Conservation (phyloP, 371 early-diverging fungal species). For the Lichtheimia hyalospora region DNA sequence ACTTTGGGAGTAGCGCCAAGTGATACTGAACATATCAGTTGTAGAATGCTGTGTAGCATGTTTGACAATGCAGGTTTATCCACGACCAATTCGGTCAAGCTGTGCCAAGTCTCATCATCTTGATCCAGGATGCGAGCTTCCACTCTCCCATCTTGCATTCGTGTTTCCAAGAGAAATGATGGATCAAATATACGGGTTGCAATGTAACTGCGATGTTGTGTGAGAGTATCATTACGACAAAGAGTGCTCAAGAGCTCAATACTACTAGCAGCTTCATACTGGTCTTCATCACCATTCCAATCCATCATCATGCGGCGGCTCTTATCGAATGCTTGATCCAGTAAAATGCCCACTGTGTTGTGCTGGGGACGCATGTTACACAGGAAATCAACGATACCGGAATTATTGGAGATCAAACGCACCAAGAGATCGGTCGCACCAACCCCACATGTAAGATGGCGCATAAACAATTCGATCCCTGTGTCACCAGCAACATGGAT, state of each 20-base stretch:
- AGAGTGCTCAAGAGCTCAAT: conserved; percentile 22
- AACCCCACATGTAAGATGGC: conserved; percentile 25
- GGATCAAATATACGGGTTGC: conserved; percentile 7
- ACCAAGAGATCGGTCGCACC: conserved; percentile 34
- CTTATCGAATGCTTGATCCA: conserved; percentile 10
- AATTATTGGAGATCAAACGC: conserved; percentile 18
- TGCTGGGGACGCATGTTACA: conserved; percentile 9
- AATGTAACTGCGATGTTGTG: conserved; percentile 18
- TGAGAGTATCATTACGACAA: conserved; percentile 14
- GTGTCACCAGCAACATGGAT: conserved; percentile 19
- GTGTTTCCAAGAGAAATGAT: conserved; percentile 16
- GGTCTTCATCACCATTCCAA: not conserved
- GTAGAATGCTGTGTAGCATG: conserved; percentile 20
- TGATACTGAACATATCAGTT: conserved; percentile 25
- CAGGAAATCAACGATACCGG: conserved; percentile 12
- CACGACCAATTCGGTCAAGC: conserved; percentile 14
- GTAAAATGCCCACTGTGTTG: conserved; percentile 9
- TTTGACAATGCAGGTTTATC: conserved; percentile 6
- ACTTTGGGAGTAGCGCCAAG: conserved; percentile 15
- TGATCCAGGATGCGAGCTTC: conserved; percentile 8
- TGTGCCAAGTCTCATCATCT: conserved; percentile 20
- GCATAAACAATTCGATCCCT: conserved; percentile 26
- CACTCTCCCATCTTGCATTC: conserved; percentile 9
- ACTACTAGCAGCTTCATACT: conserved; percentile 13
- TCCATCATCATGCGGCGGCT: conserved; percentile 1